These are phyloP conservation scores for Apiotrichum porosum DNA, from an alignment of 1,284 basidiomycete genomes.

Conservation along the genomic window DNA sequence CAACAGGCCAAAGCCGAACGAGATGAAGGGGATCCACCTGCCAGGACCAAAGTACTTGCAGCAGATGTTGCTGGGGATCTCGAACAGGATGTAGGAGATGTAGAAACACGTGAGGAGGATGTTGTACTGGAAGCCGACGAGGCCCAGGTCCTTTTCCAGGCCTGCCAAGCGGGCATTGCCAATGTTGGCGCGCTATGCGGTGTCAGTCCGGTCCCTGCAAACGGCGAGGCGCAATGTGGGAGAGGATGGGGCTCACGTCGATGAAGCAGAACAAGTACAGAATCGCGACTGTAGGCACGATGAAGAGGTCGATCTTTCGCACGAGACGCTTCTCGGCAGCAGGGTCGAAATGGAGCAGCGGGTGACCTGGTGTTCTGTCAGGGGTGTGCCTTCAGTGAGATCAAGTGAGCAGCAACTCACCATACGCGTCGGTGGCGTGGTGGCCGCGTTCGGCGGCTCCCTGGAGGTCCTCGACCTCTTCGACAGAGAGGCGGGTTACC, in stretches of 20 bases:
- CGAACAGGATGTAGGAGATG: conserved; percentile 35
- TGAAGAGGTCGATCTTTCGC: conserved; percentile 24
- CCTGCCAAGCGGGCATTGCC: conserved; percentile 17
- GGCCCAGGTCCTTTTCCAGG: conserved; percentile 28
- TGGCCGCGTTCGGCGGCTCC: conserved; percentile 6
- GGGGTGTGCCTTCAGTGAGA: background rate
- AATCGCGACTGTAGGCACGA: conserved; percentile 17
- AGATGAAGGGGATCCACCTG: conserved; percentile 15
- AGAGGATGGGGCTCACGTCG: conserved; percentile 5
- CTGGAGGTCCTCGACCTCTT: background rate
- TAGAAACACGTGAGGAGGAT: conserved; percentile 39
- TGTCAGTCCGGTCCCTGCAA: background rate
- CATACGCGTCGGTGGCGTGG: conserved; percentile 3
- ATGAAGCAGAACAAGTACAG: conserved; percentile 20
- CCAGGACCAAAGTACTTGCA: conserved; percentile 17
- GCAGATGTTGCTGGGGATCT: conserved; percentile 16
- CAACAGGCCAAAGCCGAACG: conserved; percentile 14
- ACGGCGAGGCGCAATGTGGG: background rate
- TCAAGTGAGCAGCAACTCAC: background rate
- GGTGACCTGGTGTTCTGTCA: background rate
- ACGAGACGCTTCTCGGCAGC: conserved; percentile 17
- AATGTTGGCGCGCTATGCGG: conserved; percentile 14
- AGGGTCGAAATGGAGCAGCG: conserved; percentile 11
- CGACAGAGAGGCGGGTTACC: too few species aligned
- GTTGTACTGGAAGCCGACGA: conserved; percentile 31